Evolutionary conservation across 2,329 filamentous ascomycete species (phyloP), one percentile per base, ranked within the genome.

Genomic region (Paracoccidioides brasiliensis): DNA sequence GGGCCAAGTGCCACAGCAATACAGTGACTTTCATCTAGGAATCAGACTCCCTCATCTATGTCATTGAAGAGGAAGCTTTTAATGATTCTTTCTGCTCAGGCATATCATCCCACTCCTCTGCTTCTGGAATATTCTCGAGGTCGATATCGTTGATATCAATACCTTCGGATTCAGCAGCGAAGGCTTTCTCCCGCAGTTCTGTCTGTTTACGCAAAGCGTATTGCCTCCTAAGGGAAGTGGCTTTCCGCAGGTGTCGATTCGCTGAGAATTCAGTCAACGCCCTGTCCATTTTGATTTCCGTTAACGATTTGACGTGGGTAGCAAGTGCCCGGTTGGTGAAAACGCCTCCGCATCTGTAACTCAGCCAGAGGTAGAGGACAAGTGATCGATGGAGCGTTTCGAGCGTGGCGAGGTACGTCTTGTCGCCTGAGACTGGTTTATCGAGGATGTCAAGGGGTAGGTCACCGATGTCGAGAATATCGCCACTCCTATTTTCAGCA

Each of bases 341-440:
- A 52, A 94, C 78, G 51, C 88, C 87, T 3, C 82, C 78, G 69
- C 91, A 95, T 5, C 91, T 84, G 70, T 91, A 97, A 63, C 87
- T 91, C 14, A 98, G 77, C 93, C 93, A 98, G 1, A 95, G 78
- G 67, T 97, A 98, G 49, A 90, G 74, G 46, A 91, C 88, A 41
- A 98, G 74, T 33, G 82, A 77, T 64, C 88, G 87, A 72, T 98
- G 93, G 14, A 98, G 76, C 3, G 74, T 69, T 68, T 98, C 93
- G 22, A 97, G 75, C 7, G 76, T 71, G 55, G 75, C 74, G 9
- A 98, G 76, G 61, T 89, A 88, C 0, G 74, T 68, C 54, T 78
- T 72, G 12, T 70, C 67, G 0, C 67, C 67, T 0, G 70, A 72
- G 1, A 76, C 67, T 0, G 72, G 64, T 32, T 73, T 57, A 58